Evolutionary conservation across 148 eudicot genomes (phyloP).

Genomic region (Nyssa sinensis): DNA sequence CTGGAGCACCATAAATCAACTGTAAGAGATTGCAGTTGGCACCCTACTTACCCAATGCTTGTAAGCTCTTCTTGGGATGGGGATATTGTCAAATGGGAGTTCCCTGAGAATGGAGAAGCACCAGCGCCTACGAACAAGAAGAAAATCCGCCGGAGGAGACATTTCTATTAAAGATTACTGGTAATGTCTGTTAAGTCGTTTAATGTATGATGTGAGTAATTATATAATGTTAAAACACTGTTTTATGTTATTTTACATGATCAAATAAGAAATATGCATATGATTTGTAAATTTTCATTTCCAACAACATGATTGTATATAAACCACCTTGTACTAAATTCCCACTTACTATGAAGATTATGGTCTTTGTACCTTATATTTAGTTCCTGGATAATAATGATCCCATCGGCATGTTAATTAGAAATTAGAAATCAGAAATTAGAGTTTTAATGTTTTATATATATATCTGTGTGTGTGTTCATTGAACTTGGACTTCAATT

Average conservation of each 20-base stretch:
- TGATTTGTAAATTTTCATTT: background rate
- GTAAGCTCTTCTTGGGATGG: conserved; percentile 95
- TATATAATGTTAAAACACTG: too few species aligned
- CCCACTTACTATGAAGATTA: too few species aligned
- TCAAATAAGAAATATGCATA: background rate
- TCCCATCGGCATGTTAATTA: too few species aligned
- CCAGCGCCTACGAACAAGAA: conserved; percentile 25
- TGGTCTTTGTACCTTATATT: background rate
- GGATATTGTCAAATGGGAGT: conserved; percentile 57
- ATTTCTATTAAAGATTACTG: conserved; percentile 10
- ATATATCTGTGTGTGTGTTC: too few species aligned
- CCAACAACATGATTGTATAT: background rate
- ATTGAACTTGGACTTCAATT: too few species aligned
- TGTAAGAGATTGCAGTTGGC: conserved; percentile 89
- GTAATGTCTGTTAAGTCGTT: background rate
- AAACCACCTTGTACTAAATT: too few species aligned
- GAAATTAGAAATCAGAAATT: too few species aligned
- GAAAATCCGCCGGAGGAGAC: conserved; percentile 26
- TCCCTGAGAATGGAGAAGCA: conserved; percentile 49
- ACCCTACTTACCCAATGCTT: conserved; percentile 68
- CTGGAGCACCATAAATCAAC: conserved; percentile 65
- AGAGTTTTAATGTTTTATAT: too few species aligned
- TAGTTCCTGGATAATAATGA: too few species aligned
- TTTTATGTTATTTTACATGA: background rate
- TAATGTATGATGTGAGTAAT: background rate